Conservation (phyloP, 75 land plant species). For the Larix kaempferi region DNA sequence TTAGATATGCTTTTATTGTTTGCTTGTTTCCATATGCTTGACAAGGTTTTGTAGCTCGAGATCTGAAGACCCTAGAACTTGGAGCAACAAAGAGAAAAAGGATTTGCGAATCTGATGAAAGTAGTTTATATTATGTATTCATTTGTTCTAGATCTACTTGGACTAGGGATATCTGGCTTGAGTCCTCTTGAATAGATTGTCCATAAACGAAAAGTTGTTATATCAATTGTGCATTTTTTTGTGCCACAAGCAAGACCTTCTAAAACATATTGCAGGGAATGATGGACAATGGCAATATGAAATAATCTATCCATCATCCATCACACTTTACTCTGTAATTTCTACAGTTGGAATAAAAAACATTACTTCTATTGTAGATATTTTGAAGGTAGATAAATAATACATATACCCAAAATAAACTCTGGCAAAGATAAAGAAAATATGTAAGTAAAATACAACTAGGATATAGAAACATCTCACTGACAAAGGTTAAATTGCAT, state of each 20-base stretch:
- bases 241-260: background rate
- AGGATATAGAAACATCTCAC: background rate
- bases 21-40: no score
- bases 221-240: background rate
- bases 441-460: background rate
- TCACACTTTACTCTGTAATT: no score
- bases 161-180: no score
- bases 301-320: background rate
- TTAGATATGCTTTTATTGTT: no score
- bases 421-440: background rate
- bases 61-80: no score
- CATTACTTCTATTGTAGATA: background rate
- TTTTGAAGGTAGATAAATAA: background rate
- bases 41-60: no score
- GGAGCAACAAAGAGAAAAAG: no score
- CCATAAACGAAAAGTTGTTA: no score
- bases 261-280: background rate
- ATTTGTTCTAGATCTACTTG: no score
- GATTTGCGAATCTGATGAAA: no score
- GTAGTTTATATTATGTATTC: no score
- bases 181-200: no score
- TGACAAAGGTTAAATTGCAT: background rate
- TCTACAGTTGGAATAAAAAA: background rate
- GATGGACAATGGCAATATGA: background rate
- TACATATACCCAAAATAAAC: background rate